Conservation (phyloP, 257 asterid species). For the Asclepias syriaca region DNA sequence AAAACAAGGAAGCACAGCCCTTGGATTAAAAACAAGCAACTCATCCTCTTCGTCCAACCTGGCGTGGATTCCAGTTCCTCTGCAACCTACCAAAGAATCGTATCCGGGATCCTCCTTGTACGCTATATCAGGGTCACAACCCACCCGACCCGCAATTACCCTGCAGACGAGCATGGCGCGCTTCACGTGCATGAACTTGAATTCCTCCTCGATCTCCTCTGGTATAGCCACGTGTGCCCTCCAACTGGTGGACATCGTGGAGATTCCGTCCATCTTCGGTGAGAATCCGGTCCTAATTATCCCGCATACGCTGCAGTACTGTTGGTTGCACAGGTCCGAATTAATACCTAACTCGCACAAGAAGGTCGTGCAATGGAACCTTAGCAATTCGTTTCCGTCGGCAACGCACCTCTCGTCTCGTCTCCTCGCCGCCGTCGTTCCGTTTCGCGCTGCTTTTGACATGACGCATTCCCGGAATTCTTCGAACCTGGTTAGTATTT, state of each 20-base stretch:
- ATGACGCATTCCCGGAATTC: conserved; percentile 65
- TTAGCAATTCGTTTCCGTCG: conserved; percentile 78
- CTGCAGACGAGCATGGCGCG: conserved; percentile 76
- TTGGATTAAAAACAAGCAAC: conserved; percentile 64
- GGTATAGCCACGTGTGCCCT: conserved; percentile 72
- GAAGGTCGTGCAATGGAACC: conserved; percentile 76
- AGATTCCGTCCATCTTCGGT: conserved; percentile 69
- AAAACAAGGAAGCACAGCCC: conserved; percentile 95
- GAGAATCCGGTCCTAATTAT: conserved; percentile 69
- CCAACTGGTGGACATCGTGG: conserved; percentile 68
- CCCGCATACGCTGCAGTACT: conserved; percentile 71
- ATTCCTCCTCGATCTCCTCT: conserved; percentile 75
- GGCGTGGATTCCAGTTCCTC: conserved; percentile 23
- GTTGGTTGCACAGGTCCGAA: conserved; percentile 45
- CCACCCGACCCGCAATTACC: conserved; percentile 84
- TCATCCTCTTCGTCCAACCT: conserved; percentile 60
- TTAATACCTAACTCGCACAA: conserved; percentile 46
- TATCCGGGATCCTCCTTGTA: conserved; percentile 48
- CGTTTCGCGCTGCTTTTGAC: conserved; percentile 36
- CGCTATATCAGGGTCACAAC: conserved; percentile 35
- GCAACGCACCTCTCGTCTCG: conserved; percentile 65
- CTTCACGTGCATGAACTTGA: conserved; percentile 69
- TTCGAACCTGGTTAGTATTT: conserved; percentile 49
- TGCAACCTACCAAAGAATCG: conserved; percentile 61
- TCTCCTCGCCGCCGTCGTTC: not conserved